Evolutionary conservation across 192 early-diverging fungal genomes (phyloP).

Genomic region (Coemansia pectinata): DNA sequence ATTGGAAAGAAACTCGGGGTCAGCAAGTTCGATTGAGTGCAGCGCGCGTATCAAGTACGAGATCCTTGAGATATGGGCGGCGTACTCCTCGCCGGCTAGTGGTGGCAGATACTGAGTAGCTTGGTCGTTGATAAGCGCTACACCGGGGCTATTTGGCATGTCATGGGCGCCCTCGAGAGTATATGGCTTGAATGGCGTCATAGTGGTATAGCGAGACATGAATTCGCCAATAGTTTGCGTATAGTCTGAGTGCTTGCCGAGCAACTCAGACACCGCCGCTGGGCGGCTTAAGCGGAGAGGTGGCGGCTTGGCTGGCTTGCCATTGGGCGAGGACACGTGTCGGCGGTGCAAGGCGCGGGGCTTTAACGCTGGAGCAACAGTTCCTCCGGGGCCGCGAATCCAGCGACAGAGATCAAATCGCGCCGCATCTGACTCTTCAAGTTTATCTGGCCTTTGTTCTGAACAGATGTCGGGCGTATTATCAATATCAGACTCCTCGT

Average conservation of each 20-base stretch:
- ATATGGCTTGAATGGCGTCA: constrained; percentile 30
- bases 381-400: constrained; percentile 18
- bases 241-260: constrained; percentile 16
- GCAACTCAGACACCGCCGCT: constrained; percentile 22
- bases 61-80: constrained; percentile 28
- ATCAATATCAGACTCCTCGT: neutral
- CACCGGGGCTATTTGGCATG: constrained; percentile 14
- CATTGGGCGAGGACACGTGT: constrained; percentile 8
- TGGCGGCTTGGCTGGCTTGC: constrained; percentile 23
- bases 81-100: constrained; percentile 42
- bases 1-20: constrained; percentile 33
- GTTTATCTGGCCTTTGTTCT: neutral
- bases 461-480: neutral
- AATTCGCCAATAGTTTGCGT: constrained; percentile 26
- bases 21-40: constrained; percentile 40
- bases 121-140: constrained; percentile 28
- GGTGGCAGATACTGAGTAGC: constrained; percentile 37
- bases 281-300: constrained; percentile 27
- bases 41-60: constrained; percentile 39
- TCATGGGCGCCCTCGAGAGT: constrained; percentile 24
- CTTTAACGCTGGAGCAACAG: constrained; percentile 8
- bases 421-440: neutral
- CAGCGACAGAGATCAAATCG: constrained; percentile 35
- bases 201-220: constrained; percentile 26
- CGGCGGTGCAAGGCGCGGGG: constrained; percentile 28